Conservation (phyloP, 495 filamentous ascomycete species). For the Cenococcum geophilum region DNA sequence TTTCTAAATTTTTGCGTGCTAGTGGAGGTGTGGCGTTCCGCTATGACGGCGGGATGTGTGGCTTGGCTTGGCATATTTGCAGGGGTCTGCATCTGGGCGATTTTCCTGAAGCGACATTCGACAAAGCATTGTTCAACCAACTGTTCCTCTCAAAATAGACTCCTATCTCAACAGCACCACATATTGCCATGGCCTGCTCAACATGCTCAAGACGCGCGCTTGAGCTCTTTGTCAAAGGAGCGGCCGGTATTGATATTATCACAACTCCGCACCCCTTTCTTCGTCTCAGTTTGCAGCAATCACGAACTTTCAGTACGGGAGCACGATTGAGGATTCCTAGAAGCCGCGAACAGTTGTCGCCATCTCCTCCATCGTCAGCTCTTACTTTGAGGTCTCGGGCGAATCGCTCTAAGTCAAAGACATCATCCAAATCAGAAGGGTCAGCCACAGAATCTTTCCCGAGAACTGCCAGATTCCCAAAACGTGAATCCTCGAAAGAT, state of each 20-base stretch:
- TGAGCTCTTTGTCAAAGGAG: slow-evolving; percentile 1
- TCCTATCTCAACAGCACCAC: background rate
- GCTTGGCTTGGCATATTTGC: background rate
- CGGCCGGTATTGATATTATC: background rate
- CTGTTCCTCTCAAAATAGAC: background rate
- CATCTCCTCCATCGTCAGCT: background rate
- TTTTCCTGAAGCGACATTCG: background rate
- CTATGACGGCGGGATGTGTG: background rate
- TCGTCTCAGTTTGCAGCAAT: background rate
- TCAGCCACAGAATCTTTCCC: too few relatives aligned
- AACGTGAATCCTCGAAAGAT: too few relatives aligned
- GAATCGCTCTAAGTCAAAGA: too few relatives aligned
- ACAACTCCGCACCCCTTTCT: background rate
- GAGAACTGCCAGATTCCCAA: too few relatives aligned
- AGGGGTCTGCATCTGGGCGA: background rate
- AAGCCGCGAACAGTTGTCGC: background rate
- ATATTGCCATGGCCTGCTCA: background rate
- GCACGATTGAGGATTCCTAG: background rate
- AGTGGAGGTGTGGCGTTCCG: background rate
- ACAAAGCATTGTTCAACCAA: background rate
- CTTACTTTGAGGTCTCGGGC: too few relatives aligned
- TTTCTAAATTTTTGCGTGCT: background rate
- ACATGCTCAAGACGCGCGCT: background rate
- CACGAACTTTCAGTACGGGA: background rate
- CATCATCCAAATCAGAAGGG: too few relatives aligned